phyloP scores from a whole-genome alignment of 139 green algal species.

The Cymbomonas tetramitiformis region DNA sequence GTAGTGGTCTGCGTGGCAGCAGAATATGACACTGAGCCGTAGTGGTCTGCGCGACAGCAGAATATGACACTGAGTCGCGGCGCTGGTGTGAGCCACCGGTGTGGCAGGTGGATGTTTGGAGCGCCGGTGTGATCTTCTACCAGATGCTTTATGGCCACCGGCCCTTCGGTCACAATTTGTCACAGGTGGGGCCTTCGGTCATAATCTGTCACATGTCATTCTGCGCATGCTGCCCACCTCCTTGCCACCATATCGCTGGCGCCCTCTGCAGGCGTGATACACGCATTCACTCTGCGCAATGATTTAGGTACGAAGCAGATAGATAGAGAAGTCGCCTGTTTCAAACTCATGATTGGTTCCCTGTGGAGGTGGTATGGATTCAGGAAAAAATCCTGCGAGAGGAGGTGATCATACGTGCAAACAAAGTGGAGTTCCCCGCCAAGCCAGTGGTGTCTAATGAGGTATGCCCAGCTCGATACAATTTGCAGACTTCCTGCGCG shows the following conservation, averaged over 20 bases:
- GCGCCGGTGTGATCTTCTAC: constrained; percentile 77
- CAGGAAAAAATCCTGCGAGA: constrained; percentile 76
- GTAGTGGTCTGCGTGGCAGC: too few species aligned
- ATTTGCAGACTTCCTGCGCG: neutral
- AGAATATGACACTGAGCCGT: too few species aligned
- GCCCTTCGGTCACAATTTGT: constrained; percentile 52
- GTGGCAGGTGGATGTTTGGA: constrained; percentile 89
- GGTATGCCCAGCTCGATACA: constrained; percentile 29
- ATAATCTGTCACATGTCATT: constrained; percentile 1
- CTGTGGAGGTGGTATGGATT: too few species aligned
- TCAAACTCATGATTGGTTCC: too few species aligned
- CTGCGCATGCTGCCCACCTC: constrained; percentile 5
- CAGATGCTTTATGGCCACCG: constrained; percentile 82
- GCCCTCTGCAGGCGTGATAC: too few species aligned
- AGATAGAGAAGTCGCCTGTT: neutral
- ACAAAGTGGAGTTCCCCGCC: constrained; percentile 40
- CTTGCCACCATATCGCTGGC: too few species aligned
- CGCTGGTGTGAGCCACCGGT: constrained; percentile 20
- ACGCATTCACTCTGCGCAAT: constrained; percentile 15
- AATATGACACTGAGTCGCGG: neutral
- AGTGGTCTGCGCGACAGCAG: neutral
- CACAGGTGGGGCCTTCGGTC: constrained; percentile 41
- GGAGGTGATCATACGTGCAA: constrained; percentile 30
- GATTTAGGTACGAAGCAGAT: neutral
- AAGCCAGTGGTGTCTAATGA: constrained; percentile 60